These are phyloP conservation scores for Arachis monticola DNA, from an alignment of 331 rosid species.

Conservation along the genomic window DNA sequence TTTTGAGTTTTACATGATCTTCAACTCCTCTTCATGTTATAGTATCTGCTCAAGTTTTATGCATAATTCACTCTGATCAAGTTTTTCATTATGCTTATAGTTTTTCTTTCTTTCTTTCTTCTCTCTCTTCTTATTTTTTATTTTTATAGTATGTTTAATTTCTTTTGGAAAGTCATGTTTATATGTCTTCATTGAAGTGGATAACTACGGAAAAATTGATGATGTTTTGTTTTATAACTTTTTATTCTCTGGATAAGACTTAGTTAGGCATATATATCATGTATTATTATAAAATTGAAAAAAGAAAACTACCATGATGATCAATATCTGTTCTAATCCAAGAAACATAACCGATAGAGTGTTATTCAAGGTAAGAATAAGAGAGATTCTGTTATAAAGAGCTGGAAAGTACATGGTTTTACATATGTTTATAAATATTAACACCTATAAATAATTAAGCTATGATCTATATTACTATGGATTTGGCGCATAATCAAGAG, in stretches of 20 bases:
- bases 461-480: conserved; percentile 9
- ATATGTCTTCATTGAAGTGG: conserved; percentile 18
- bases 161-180: conserved; percentile 7
- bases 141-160: too few species aligned
- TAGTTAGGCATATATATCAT: conserved; percentile 2
- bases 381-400: neutral
- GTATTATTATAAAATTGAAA: neutral
- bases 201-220: conserved; percentile 1
- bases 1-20: conserved; percentile 9
- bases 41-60: conserved; percentile 11
- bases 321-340: neutral
- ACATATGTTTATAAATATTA: conserved; percentile 1
- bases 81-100: neutral
- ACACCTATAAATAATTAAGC: neutral
- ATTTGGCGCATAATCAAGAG: conserved; percentile 12
- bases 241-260: neutral
- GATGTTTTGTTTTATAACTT: neutral
- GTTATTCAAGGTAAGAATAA: neutral
- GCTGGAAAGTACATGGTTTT: neutral
- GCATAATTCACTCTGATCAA: conserved; percentile 19
- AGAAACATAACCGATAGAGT: conserved; percentile 1
- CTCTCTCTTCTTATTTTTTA: neutral
- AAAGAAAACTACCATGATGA: conserved; percentile 28
- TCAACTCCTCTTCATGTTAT: conserved; percentile 27
- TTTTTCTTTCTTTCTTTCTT: neutral